A percentile compares a stretch with the other conserved stretches of the same genome.
phyloP scores from a whole-genome alignment of 2,329 filamentous ascomycete species.

The Corinectria fuckeliana region DNA sequence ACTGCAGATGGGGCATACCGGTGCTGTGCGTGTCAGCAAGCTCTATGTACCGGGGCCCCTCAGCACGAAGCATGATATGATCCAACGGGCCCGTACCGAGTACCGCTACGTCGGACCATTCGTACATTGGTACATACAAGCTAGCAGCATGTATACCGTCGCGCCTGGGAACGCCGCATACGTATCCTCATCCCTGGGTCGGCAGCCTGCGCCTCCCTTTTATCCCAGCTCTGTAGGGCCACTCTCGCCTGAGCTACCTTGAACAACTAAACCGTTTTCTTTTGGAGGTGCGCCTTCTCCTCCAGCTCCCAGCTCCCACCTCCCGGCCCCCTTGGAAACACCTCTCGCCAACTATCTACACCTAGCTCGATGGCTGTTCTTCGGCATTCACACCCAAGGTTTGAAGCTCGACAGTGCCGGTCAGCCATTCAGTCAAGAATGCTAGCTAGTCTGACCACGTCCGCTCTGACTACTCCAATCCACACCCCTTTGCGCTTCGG shows the following conservation, averaged over 20 bases:
- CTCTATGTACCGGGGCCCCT: neutral
- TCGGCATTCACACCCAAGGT: neutral
- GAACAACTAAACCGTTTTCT: neutral
- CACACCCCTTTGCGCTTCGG: too few relatives aligned
- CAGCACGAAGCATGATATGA: neutral
- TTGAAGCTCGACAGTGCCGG: neutral
- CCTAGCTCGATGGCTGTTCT: neutral
- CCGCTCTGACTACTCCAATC: neutral
- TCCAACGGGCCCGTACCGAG: neutral
- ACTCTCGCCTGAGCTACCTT: neutral
- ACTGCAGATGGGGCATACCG: neutral
- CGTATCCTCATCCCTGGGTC: neutral
- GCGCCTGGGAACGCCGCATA: neutral
- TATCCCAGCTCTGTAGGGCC: neutral
- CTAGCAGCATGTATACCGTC: neutral
- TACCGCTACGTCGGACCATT: too few relatives aligned
- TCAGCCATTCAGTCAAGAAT: too few relatives aligned
- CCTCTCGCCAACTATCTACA: neutral
- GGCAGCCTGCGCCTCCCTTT: neutral
- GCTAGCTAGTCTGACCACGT: neutral
- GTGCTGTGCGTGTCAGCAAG: slow-evolving; percentile 2
- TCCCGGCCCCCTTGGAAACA: neutral
- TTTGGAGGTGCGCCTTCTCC: neutral
- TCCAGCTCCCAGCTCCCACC: too few relatives aligned
- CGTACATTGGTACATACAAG: too few relatives aligned